phyloP scores from a whole-genome alignment of 306 rosid species.

The Cicer yamashitae region DNA sequence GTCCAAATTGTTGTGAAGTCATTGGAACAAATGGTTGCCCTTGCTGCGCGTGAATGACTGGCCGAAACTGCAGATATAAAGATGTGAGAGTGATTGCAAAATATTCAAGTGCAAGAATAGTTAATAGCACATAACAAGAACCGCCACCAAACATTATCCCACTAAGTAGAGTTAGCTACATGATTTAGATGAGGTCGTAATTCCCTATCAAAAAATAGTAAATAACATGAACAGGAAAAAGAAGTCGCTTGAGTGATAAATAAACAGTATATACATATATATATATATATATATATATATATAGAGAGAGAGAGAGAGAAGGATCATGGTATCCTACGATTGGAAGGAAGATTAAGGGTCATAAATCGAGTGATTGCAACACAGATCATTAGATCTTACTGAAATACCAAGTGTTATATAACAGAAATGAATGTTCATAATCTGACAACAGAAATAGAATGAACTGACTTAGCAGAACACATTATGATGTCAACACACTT shows the following conservation, averaged over 20 bases:
- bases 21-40: constrained; percentile 74
- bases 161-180: constrained; percentile 9
- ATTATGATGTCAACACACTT: background rate
- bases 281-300: background rate
- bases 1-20: constrained; percentile 76
- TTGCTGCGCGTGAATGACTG: constrained; percentile 73
- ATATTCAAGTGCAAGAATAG: constrained; percentile 16
- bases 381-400: no score
- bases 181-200: background rate
- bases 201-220: constrained; percentile 11
- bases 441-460: constrained; percentile 10
- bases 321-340: background rate
- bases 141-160: background rate
- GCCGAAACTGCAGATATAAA: constrained; percentile 72
- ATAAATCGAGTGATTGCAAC: background rate
- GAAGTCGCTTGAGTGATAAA: constrained; percentile 36
- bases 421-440: constrained; percentile 14
- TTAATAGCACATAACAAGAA: constrained; percentile 12
- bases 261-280: background rate
- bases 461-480: constrained; percentile 7
- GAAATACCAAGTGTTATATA: background rate
- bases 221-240: constrained; percentile 12
- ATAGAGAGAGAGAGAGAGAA: background rate
- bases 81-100: constrained; percentile 37
- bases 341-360: background rate